Conservation (phyloP, 208 protist species). For the Trypanosoma platydactyli region DNA sequence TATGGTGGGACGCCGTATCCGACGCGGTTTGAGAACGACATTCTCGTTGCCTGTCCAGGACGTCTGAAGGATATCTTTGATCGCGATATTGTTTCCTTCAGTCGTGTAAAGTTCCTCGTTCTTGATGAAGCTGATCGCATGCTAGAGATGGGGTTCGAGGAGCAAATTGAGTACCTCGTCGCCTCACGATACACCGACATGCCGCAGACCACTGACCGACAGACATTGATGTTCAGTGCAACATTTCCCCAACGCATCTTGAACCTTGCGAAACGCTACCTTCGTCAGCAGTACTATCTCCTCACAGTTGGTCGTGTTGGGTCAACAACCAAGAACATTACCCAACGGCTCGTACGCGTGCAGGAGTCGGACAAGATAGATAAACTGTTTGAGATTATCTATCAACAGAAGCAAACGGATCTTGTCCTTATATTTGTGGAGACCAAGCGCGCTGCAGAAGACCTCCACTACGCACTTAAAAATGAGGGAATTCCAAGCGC, state of each 20-base stretch:
- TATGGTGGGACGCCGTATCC: slow-evolving; percentile 97
- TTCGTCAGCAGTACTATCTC: slow-evolving; percentile 95
- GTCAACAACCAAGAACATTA: slow-evolving; percentile 96
- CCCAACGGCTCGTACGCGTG: slow-evolving; percentile 89
- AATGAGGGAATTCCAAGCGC: slow-evolving; percentile 89
- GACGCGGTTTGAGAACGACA: slow-evolving; percentile 94
- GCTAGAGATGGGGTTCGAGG: slow-evolving; percentile 99
- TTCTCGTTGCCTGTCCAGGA: slow-evolving; percentile 91
- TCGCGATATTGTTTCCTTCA: slow-evolving; percentile 79
- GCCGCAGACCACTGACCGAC: slow-evolving; percentile 90
- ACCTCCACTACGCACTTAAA: slow-evolving; percentile 68
- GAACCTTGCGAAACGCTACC: slow-evolving; percentile 96
- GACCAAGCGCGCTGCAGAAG: slow-evolving; percentile 96
- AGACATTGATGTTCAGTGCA: slow-evolving; percentile 99
- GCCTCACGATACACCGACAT: slow-evolving; percentile 92
- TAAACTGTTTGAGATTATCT: slow-evolving; percentile 76
- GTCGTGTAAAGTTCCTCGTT: slow-evolving; percentile 92
- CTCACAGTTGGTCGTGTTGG: slow-evolving; percentile 97
- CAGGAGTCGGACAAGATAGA: slow-evolving; percentile 68
- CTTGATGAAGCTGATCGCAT: slow-evolving; percentile 99
- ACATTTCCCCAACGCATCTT: slow-evolving; percentile 99
- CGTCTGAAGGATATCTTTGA: slow-evolving; percentile 90
- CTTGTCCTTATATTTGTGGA: slow-evolving; percentile 97
- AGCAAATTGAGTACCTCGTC: slow-evolving; percentile 98
- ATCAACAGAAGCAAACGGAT: slow-evolving; percentile 70